Evolutionary conservation across 2,329 filamentous ascomycete species (phyloP).

Genomic region (Cyphellophora europaea): DNA sequence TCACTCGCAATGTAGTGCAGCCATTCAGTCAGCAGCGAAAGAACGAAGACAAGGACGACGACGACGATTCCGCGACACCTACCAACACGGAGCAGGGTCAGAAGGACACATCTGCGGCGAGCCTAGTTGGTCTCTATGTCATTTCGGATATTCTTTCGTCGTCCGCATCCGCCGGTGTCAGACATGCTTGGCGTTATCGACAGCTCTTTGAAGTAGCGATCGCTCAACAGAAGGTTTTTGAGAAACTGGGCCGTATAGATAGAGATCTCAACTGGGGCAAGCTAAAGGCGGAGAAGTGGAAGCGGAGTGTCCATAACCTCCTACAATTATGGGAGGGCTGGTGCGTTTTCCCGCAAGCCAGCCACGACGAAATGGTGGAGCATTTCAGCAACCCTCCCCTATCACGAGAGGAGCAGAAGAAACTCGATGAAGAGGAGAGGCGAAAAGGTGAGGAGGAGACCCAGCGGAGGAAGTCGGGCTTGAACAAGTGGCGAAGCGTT

Average conservation of each 20-base stretch:
- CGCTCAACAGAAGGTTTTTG: conserved; percentile 60
- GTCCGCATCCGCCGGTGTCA: conserved; percentile 63
- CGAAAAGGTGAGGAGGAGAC: not conserved
- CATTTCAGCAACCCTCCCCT: conserved; percentile 64
- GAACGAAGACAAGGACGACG: conserved; percentile 26
- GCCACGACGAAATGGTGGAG: conserved; percentile 60
- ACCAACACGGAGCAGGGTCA: conserved; percentile 28
- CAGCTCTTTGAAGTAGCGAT: conserved; percentile 69
- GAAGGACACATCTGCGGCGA: conserved; percentile 61
- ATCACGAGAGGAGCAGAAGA: conserved; percentile 29
- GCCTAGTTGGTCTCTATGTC: conserved; percentile 72
- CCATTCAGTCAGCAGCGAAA: conserved; percentile 60
- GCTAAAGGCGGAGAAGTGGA: conserved; percentile 75
- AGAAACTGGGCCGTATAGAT: conserved; percentile 63
- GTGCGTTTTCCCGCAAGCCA: conserved; percentile 61
- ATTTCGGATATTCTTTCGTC: conserved; percentile 73
- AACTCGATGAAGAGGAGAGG: not conserved
- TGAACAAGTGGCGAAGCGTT: conserved; percentile 1
- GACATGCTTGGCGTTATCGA: conserved; percentile 79
- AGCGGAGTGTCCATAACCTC: conserved; percentile 61
- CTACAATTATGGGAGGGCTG: conserved; percentile 59
- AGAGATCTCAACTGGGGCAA: conserved; percentile 69
- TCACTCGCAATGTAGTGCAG: conserved; percentile 69
- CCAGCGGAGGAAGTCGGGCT: conserved; percentile 4
- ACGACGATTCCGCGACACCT: conserved; percentile 24